Conservation (phyloP, 2,329 filamentous ascomycete species). For the Calonectria pseudoturangicola region DNA sequence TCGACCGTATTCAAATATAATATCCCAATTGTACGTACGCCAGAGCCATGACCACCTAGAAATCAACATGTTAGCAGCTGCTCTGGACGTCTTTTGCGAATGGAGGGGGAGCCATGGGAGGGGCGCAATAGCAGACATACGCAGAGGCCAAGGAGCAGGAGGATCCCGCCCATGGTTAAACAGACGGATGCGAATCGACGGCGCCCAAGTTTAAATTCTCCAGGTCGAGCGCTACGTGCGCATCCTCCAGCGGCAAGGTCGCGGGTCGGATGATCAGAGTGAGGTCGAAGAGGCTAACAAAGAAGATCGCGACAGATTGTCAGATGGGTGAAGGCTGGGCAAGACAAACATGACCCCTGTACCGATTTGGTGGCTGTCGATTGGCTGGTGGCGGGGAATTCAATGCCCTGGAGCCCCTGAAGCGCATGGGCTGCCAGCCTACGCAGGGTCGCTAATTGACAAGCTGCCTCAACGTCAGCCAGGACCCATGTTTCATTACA, state of each 20-base stretch:
- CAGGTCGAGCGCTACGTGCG: conserved; percentile 47
- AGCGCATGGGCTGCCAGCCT: conserved; percentile 32
- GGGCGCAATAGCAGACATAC: conserved; percentile 56
- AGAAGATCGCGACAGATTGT: conserved; percentile 48
- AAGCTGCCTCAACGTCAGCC: conserved; percentile 32
- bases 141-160: conserved; percentile 64
- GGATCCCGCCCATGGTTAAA: conserved; percentile 62
- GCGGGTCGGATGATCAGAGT: conserved; percentile 33
- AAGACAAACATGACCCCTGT: conserved; percentile 46
- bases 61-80: conserved; percentile 47
- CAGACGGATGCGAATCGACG: conserved; percentile 38
- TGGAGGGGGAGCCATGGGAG: neutral
- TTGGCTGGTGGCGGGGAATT: conserved; percentile 51
- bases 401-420: conserved; percentile 44
- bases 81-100: conserved; percentile 11
- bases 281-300: conserved; percentile 45
- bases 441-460: conserved; percentile 34
- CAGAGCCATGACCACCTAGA: conserved; percentile 74
- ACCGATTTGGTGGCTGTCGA: conserved; percentile 50
- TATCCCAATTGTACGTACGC: conserved; percentile 66
- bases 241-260: conserved; percentile 47
- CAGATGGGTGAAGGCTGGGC: conserved; percentile 42
- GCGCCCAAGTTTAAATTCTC: conserved; percentile 41
- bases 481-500: conserved; percentile 29
- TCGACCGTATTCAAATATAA: conserved; percentile 41